Evolutionary conservation across 2,329 filamentous ascomycete genomes (phyloP).

Genomic region (Periconia macrospinosa): DNA sequence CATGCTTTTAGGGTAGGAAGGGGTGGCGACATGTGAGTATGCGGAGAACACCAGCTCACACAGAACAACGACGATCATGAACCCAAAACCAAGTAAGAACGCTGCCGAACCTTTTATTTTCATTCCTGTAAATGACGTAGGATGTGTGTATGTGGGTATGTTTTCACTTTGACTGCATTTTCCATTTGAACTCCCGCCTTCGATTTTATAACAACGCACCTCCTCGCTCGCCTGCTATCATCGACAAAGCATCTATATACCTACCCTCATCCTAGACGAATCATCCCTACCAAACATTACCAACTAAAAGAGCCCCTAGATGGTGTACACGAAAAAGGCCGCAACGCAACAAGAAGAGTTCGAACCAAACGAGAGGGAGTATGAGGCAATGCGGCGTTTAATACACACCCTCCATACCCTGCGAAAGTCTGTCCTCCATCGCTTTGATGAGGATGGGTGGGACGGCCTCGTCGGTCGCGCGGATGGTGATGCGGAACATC

Average conservation of each 20-base stretch:
- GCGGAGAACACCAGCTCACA: no score
- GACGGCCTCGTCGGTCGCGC: conserved; percentile 89
- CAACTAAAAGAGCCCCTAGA: background rate
- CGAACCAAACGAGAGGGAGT: background rate
- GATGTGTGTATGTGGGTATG: no score
- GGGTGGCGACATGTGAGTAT: no score
- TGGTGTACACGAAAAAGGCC: background rate
- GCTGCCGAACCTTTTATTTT: no score
- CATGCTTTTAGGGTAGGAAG: no score
- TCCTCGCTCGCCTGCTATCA: no score
- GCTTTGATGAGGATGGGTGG: conserved; percentile 77
- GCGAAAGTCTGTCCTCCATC: conserved; percentile 81
- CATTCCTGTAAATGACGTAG: no score
- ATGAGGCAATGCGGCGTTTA: conserved; percentile 3
- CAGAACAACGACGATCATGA: no score
- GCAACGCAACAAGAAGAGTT: background rate
- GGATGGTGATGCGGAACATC: conserved; percentile 95
- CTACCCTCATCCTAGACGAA: background rate
- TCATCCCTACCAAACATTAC: background rate
- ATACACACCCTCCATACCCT: conserved; percentile 47
- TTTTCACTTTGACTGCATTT: no score
- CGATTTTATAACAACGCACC: no score
- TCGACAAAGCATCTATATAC: background rate
- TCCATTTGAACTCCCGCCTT: no score
- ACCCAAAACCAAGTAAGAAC: no score